Evolutionary conservation across 208 protist species (phyloP).

Genomic region (Leishmania turanica): DNA sequence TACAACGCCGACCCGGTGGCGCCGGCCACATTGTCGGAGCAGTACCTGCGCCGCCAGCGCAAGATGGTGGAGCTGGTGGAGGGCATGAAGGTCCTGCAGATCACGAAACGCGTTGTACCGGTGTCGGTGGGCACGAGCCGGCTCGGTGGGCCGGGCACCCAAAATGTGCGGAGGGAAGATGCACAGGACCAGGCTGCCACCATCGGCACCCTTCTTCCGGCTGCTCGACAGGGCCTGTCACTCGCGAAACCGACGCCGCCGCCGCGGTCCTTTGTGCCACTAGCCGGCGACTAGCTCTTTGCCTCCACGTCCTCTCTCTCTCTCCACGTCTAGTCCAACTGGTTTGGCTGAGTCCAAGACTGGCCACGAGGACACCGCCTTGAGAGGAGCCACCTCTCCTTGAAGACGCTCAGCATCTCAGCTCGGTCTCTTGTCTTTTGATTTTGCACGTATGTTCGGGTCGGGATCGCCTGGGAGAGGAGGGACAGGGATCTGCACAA

Average conservation of each 20-base stretch:
- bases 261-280: not conserved
- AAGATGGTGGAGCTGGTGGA: constrained; percentile 47
- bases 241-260: not conserved
- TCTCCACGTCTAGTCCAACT: not conserved
- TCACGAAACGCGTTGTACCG: constrained; percentile 28
- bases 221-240: not conserved
- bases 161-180: constrained; percentile 6
- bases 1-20: constrained; percentile 46
- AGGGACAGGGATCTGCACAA: not conserved
- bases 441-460: not conserved
- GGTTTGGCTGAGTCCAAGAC: not conserved
- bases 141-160: not conserved
- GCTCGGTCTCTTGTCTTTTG: too few relatives aligned
- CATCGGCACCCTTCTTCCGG: constrained; percentile 4
- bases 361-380: not conserved
- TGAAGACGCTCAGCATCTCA: not conserved
- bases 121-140: constrained; percentile 13
- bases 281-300: not conserved
- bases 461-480: not conserved
- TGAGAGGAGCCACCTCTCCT: not conserved
- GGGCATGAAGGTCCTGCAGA: constrained; percentile 49
- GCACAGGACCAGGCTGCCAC: constrained; percentile 6
- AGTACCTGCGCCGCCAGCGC: constrained; percentile 43
- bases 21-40: constrained; percentile 11
- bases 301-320: not conserved